Base-by-base conservation (phyloP, 768 basidiomycete species). In the Cystofilobasidium bisporidii region DNA sequence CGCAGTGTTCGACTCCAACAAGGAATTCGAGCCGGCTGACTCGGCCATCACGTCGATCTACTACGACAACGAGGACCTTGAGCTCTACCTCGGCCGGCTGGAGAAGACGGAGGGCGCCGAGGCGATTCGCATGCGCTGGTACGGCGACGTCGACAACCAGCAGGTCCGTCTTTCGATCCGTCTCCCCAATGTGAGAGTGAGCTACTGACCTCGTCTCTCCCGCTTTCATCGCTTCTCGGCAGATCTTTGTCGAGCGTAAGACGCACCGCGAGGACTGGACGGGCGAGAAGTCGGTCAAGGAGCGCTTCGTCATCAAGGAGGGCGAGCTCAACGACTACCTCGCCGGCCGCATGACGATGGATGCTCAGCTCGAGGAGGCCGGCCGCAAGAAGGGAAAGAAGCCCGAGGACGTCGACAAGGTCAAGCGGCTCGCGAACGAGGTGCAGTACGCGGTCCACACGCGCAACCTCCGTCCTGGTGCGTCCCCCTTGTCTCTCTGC, bases 101-200 rank as follows among this genome's bases (percentile, higher is more conserved):
- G 96, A 99, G 78, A 99, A 99, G 82, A 96, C 92, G 0, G 96
- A 98, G 79, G 96, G 96, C 3, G 96, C 96, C 2, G 91, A 99
- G 77, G 96, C 96, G 20, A 83, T 99, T 67, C 90, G 96, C 56
- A 79, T 99, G 69, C 84, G 96, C 41, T 98, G 96, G 96, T 99
- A 99, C 74, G 96, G 96, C 15, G 92, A 91, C 74, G 84, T 85
- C 65, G 82, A 84, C 67, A 83, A 82, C 61, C 91, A 87, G 75
- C 89, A 86, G 17, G 90, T 89, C 67, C 71, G 84, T 78, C 22
- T 33, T 36, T 17, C 20, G 28, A 15, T 22, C 18, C 8, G 8
- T 9, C 53, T 15, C 9, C 14, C n/a, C 24, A 9, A 10, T 22
- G 0, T 24, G 3, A 55, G 18, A 30, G 58, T 22, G 11, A 40